Evolutionary conservation across 257 asterid genomes (phyloP).

Genomic region (Solanum appendiculatum): DNA sequence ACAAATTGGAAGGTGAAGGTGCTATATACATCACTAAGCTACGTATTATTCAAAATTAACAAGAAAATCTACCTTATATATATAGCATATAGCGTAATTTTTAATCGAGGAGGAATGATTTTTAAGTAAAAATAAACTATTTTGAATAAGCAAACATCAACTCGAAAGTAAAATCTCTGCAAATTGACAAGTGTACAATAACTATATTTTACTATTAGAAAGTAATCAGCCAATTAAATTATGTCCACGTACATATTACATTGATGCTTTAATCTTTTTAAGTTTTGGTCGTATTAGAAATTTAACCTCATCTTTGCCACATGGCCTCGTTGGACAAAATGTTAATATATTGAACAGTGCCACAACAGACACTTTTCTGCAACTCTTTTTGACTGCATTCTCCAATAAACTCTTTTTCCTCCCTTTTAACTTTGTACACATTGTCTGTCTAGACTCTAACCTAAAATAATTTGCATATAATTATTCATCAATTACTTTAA

Average conservation of each 20-base stretch:
- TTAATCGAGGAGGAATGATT: too few relatives aligned
- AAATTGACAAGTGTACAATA: background rate
- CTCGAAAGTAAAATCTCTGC: background rate
- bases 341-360: background rate
- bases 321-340: background rate
- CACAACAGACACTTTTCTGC: constrained; percentile 9
- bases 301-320: background rate
- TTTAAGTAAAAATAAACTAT: background rate
- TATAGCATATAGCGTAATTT: too few relatives aligned
- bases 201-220: background rate
- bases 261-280: background rate
- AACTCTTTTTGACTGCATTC: constrained; percentile 17
- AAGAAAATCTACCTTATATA: too few relatives aligned
- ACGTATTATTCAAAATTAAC: too few relatives aligned
- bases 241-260: background rate
- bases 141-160: background rate
- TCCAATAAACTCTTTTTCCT: background rate
- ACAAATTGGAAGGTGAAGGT: too few relatives aligned
- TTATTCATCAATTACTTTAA: too few relatives aligned
- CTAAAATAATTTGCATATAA: too few relatives aligned
- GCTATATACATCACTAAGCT: too few relatives aligned
- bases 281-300: background rate
- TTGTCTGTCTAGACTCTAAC: too few relatives aligned
- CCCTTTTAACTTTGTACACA: background rate
- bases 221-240: background rate